phyloP scores from a whole-genome alignment of 148 eudicot species.

The Fallopia convolvulus region DNA sequence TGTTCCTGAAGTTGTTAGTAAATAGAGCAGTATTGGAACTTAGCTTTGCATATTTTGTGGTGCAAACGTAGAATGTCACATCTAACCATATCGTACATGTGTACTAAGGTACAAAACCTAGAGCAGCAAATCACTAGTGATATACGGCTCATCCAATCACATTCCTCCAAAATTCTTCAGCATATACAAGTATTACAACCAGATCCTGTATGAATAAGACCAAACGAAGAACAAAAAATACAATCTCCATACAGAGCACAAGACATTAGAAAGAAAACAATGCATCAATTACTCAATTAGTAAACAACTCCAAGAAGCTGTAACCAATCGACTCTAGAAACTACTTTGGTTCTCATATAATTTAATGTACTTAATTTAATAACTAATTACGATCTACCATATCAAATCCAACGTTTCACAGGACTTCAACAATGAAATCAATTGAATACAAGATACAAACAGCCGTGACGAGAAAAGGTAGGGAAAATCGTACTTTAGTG shows the following conservation, averaged over 20 bases:
- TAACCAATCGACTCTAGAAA: neutral
- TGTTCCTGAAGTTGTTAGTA: neutral
- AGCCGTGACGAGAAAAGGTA: neutral
- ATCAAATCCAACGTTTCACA: neutral
- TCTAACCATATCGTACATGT: neutral
- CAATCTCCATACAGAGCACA: neutral
- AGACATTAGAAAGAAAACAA: neutral
- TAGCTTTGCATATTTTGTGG: neutral
- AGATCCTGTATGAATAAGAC: neutral
- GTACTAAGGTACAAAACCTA: neutral
- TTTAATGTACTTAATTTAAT: neutral
- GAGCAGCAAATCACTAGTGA: neutral
- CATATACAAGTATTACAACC: neutral
- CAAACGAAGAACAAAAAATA: neutral
- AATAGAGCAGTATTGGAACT: too few species aligned
- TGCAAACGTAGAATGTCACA: neutral
- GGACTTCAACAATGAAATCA: neutral
- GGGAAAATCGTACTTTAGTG: neutral
- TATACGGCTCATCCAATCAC: neutral
- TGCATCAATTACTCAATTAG: neutral
- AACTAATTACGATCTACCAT: neutral
- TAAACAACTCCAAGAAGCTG: neutral
- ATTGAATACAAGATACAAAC: neutral
- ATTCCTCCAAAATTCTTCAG: neutral
- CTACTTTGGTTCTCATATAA: neutral